Percentiles rank a stretch among this genome's conserved stretches.
Evolutionary conservation across 202 grass and related monocot genomes (phyloP).

Genomic region (Panicum virgatum): DNA sequence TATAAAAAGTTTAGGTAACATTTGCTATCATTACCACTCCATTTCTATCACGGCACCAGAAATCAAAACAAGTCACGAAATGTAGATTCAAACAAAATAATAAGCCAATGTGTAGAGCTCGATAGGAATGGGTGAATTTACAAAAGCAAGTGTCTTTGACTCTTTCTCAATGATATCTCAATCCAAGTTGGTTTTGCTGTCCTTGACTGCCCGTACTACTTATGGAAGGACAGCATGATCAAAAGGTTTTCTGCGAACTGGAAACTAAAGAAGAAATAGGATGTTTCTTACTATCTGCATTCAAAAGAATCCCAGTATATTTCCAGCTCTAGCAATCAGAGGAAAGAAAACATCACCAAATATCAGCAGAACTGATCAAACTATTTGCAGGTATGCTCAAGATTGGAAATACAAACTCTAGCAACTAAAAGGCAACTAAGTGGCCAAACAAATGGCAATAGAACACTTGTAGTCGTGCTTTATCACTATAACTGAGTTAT

Average conservation of each 20-base stretch:
- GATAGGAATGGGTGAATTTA: neutral
- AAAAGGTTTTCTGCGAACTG: neutral
- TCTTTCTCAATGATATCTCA: neutral
- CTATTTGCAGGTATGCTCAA: conserved; percentile 4
- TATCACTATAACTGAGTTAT: neutral
- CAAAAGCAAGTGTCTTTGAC: conserved; percentile 6
- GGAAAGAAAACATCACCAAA: neutral
- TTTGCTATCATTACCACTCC: neutral
- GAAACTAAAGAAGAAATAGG: neutral
- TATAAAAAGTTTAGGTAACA: neutral
- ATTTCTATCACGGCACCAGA: neutral
- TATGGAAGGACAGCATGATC: conserved; percentile 19
- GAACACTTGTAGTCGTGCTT: neutral
- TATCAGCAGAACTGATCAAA: conserved; percentile 14
- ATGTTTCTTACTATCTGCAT: neutral
- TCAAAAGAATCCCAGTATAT: conserved; percentile 1
- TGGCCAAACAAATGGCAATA: neutral
- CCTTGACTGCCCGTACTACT: neutral
- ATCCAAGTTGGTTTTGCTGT: neutral
- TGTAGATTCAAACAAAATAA: conserved; percentile 17
- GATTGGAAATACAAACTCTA: neutral
- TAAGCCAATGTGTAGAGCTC: neutral
- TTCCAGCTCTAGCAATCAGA: conserved; percentile 38
- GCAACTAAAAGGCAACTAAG: neutral
- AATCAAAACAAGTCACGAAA: neutral